phyloP scores from a whole-genome alignment of 2,329 filamentous ascomycete genomes.

The Beauveria sp. region DNA sequence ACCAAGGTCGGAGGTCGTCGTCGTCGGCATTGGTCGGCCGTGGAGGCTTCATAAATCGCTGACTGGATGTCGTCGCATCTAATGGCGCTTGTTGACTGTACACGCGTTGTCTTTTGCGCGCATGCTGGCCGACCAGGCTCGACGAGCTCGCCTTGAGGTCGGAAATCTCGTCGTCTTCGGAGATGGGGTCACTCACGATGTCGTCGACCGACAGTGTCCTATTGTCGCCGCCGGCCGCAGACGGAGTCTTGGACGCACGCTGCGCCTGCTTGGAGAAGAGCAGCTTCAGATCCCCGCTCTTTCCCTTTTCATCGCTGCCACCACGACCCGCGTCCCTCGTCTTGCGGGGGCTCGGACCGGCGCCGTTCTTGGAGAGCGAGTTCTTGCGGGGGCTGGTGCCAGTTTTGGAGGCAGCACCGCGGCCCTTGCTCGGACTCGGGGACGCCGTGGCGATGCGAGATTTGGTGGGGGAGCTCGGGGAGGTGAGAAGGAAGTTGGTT shows the following conservation, averaged over 20 bases:
- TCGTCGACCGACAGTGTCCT: slow-evolving; percentile 34
- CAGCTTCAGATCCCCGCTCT: slow-evolving; percentile 48
- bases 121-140: slow-evolving; percentile 49
- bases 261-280: slow-evolving; percentile 57
- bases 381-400: slow-evolving; percentile 19
- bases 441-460: slow-evolving; percentile 26
- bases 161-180: slow-evolving; percentile 51
- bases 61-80: slow-evolving; percentile 31
- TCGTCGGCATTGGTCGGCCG: slow-evolving; percentile 25
- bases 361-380: slow-evolving; percentile 22
- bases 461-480: slow-evolving; percentile 35
- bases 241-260: slow-evolving; percentile 28
- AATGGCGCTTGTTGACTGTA: slow-evolving; percentile 18
- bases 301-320: slow-evolving; percentile 38
- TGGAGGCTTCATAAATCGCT: slow-evolving; percentile 43
- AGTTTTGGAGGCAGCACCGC: slow-evolving; percentile 11
- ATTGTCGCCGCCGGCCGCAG: slow-evolving; percentile 19
- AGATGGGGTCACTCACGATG: slow-evolving; percentile 49
- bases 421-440: slow-evolving; percentile 33
- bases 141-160: slow-evolving; percentile 41
- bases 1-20: slow-evolving; percentile 70
- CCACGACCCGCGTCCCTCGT: slow-evolving; percentile 30
- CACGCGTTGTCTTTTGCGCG: slow-evolving; percentile 44
- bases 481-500: slow-evolving; percentile 46
- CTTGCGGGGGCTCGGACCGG: slow-evolving; percentile 32